Evolutionary conservation across 495 filamentous ascomycete species (phyloP), one percentile per base, ranked within the genome.

Genomic region (Talaromyces nanjingensis): DNA sequence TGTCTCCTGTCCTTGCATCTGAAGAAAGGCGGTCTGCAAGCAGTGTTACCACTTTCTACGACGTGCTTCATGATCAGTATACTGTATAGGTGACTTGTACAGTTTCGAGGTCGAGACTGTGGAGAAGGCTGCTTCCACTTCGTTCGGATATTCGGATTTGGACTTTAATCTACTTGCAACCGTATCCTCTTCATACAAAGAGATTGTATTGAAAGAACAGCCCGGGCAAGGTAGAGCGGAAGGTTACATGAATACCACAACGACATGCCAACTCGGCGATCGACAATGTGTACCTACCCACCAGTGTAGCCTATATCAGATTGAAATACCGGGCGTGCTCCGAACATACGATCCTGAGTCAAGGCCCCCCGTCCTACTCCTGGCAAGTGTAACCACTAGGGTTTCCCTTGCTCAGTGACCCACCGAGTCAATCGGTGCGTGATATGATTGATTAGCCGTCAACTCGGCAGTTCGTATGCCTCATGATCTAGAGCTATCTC

Each of bases 1-100:
- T 49, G 45, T 20, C 16, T 20, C 11, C 45, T 18, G 45, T 49
- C 45, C 45, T 49, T 56, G 53, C 53, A 29, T 56, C 53, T 56
- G 53, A 56, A 29, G 53, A 56, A 29, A 31, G 6, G 53, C 53
- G 53, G 53, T 56, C 22, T 56, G 53, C 53, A 56, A 29, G 53
- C 53, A 24, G 53, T 29, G 53, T 56, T 56, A 29, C 53, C 24
- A 27, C 27, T 56, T 56, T 56, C 53, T 29, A 56, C 53, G 53
- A 56, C 22, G 53, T 56, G n/a, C 22, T 25, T 27, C 53, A 56
- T 20, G 45, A 22, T 20, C 7, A 18, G 18, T 49, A 49, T n/a
- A 49, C 45, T 49, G n/a, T 49, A 49, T 49, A 49, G 45, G 45
- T 49, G 45, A 49, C 45, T 49, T 20, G 45, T 49, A 49, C n/a